Base-by-base conservation (phyloP, 208 protist species). In the Leishmania tarentolae region DNA sequence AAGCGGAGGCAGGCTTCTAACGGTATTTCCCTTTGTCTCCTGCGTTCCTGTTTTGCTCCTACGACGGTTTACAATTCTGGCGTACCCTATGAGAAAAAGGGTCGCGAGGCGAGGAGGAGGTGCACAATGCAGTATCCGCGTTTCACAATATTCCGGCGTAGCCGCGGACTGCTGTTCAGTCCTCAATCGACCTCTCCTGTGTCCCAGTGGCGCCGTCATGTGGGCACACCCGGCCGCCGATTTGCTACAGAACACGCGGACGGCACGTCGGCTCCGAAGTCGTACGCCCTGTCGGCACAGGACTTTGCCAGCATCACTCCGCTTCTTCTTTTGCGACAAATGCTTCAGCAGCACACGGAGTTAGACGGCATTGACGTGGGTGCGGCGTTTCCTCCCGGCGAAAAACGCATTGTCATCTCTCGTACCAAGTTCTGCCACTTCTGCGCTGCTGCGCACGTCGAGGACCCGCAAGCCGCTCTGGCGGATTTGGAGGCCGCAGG, bases 251-350 rank as follows among this genome's bases (percentile, higher is more conserved):
- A 40, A 53, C 69, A 24, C 24, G 44, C 69, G 1, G 7, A 19
- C 15, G 17, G 44, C 35, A 40, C 50, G 3, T 37, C 50, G 35
- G 17, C 72, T 28, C 42, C 50, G 72, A 15, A 3, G 50, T 53
- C 65, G 24, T 24, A 46, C 8, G 11, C 40, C 31, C 72, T 83
- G 35, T 79, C 76, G 8, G 78, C 79, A 0, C 57, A 42, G 11
- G 81, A 84, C 24, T 96, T 96, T 81, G 72, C 85, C 15, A 31
- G 63, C 11, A 78, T 93, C 21, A 83, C 84, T 0, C 90, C 88
- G 28, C 91, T 93, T 82, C 75, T 92, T 31, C 86, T 95, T 28
- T 86, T 96, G 31, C 85, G 88, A 46, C 79, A 87, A 59, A 79
- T 88, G 7, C 86, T 96, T 57, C 80, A 86, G 47, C 90, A 92